Base-by-base conservation (phyloP, 2,329 filamentous ascomycete genomes). In the Taxawa tesnikishii region DNA sequence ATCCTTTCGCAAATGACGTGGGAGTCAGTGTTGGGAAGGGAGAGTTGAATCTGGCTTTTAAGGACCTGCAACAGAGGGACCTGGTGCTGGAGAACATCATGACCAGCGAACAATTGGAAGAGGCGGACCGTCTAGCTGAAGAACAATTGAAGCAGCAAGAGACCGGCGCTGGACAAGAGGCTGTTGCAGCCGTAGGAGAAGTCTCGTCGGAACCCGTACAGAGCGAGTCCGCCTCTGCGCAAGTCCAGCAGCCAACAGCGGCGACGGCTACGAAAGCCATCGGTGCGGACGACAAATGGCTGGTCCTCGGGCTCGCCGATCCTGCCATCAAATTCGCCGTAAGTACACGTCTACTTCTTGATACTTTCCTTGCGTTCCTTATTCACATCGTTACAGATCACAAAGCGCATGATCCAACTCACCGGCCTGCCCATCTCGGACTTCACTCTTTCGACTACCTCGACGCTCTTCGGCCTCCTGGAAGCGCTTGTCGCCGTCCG, bases 361-460 rank as follows among this genome's bases (percentile, higher is more conserved):
- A n/a, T n/a, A n/a, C n/a, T n/a, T n/a, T n/a, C n/a, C n/a, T n/a
- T n/a, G n/a, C n/a, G n/a, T n/a, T n/a, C 11, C 19, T 8, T 23
- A 23, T 23, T n/a, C 19, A 23, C 8, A 8, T n/a, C 19, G 18
- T 14, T 18, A 15, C 43, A 94, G 87, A 68, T 90, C 42, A 62
- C 77, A 47, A 93, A 94, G 60, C 78, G 83, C 37, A 62, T 85
- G 39, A 74, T 79, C 53, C 81, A 90, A 53, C 66, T 93, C 38
- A 87, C 79, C n/a, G 83, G 83, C 38, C 72, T 76, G 39, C 70
- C 73, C 37, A 65, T 94, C 42, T 66, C 80, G 11, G 88, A 94
- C 56, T 63, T 72, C 28, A 68, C 70, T 43, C 68, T 92, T 14
- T 46, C 52, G 26, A 42, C 45, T 11, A 39, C 51, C 33, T 42